Evolutionary conservation across 805 yeast species (phyloP).

Genomic region (Sugiyamaella chiloensis): DNA sequence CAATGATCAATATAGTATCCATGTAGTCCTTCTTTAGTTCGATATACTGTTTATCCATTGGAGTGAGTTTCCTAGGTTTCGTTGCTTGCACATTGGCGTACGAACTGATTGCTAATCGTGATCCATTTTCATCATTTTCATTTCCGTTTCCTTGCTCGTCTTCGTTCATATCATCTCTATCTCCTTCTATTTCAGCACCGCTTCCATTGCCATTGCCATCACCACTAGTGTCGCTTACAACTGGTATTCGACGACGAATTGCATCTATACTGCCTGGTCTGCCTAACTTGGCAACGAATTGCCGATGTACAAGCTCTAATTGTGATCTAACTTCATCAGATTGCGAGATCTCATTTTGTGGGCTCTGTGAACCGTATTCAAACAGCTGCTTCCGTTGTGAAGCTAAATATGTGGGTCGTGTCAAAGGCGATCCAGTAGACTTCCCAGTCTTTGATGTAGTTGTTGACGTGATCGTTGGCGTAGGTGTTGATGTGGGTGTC

Average conservation of each 20-base stretch:
- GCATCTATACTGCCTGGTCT: conserved; percentile 18
- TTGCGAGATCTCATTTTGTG: neutral
- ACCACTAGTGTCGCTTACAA: neutral
- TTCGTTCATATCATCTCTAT: neutral
- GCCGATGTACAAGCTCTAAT: neutral
- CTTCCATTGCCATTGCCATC: conserved; percentile 1
- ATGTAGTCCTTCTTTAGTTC: conserved; percentile 56
- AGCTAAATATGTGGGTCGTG: no score
- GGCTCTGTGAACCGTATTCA: neutral
- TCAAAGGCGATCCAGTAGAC: no score
- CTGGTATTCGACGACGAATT: neutral
- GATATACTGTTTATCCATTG: conserved; percentile 74
- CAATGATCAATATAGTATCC: conserved; percentile 74
- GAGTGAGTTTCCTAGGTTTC: conserved; percentile 49
- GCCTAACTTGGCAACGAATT: conserved; percentile 12
- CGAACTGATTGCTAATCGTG: neutral
- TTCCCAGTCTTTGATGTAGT: no score
- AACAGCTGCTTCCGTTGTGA: neutral
- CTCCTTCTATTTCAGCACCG: no score
- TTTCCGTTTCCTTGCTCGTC: neutral
- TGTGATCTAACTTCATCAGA: neutral
- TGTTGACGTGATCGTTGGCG: no score
- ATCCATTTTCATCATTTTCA: conserved; percentile 1
- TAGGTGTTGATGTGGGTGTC: no score
- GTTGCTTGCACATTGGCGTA: neutral